Percentiles rank a stretch among this genome's conserved stretches.
phyloP scores from a whole-genome alignment of 2,329 filamentous ascomycete genomes.

The Amauroascus verrucosus region DNA sequence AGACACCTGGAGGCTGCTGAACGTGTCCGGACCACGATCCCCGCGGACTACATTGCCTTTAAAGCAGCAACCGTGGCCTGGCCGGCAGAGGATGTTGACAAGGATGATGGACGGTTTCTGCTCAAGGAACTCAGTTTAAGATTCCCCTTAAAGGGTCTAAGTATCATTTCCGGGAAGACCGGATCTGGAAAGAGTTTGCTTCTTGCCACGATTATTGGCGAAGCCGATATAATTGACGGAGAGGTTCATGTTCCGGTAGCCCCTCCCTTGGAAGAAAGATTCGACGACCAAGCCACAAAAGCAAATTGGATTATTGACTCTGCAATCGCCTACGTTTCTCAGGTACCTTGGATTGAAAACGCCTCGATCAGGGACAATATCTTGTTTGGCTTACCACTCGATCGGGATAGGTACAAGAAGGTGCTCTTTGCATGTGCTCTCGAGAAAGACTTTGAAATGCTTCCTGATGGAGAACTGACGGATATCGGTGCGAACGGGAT shows the following conservation, averaged over 20 bases:
- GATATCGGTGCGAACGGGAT: conserved; percentile 79
- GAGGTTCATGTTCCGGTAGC: conserved; percentile 44
- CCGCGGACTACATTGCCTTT: conserved; percentile 53
- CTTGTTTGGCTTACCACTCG: conserved; percentile 61
- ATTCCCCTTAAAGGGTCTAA: conserved; percentile 60
- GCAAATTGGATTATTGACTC: conserved; percentile 59
- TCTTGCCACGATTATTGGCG: conserved; percentile 62
- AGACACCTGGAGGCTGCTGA: conserved; percentile 60
- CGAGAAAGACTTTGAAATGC: conserved; percentile 63
- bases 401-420: conserved; percentile 58
- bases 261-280: conserved; percentile 44
- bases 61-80: conserved; percentile 61
- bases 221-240: conserved; percentile 59
- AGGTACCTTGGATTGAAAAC: conserved; percentile 80
- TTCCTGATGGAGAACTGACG: conserved; percentile 65
- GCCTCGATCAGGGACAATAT: conserved; percentile 70
- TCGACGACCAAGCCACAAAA: conserved; percentile 51
- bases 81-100: conserved; percentile 53
- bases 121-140: conserved; percentile 54
- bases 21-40: conserved; percentile 44
- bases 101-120: conserved; percentile 50
- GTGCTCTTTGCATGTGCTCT: conserved; percentile 65
- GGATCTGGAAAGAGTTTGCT: conserved; percentile 69
- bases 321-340: conserved; percentile 63
- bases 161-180: conserved; percentile 65